Evolutionary conservation across 495 filamentous ascomycete species (phyloP), one percentile per base, ranked within the genome.

Genomic region (Saxophila tyrrhenica): DNA sequence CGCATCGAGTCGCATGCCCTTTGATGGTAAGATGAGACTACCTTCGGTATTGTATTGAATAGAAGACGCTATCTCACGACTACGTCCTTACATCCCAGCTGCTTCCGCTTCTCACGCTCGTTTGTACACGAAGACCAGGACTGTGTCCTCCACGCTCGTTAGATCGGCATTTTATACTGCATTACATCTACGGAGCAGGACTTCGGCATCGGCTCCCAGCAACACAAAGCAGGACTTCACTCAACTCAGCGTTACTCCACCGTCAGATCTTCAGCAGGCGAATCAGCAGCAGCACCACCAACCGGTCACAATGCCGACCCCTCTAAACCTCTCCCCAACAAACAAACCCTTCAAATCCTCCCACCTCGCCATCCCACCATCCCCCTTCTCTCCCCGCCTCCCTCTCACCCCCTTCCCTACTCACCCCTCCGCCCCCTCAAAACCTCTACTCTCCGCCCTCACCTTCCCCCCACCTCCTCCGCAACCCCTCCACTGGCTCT

Each of bases 401-500:
- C 64, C 65, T 7, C 41, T 68, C 35, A 55, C 65, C 2, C 67
- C 59, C n/a, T 16, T 52, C 5, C 32, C 53, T 25, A 29, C 46
- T 19, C 47, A 19, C 45, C 10, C 0, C 21, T 35, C 63, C 39
- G 32, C 25, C 45, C 13, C 46, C 22, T 16, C 9, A 3, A 50
- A n/a, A 2, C 16, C 16, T 21, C 7, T 17, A n/a, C 42, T 2
- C 43, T 13, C 25, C 9, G 16, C 35, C 19, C 53, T 44, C 21
- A 2, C 43, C 20, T 25, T 44, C 41, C 3, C 41, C 7, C n/a
- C 41, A 8, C 64, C 64, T 20, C 63, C 64, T 5, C 7, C 43
- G 2, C 52, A 59, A 1, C 65, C 68, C 0, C 62, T 72, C 11
- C 61, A 56, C 25, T 75, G 73, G 73, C 61, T 73, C 39, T 75